These are phyloP conservation scores for Hirsutella rhossiliensis DNA, from an alignment of 2,329 filamentous ascomycete species.

Conservation along the genomic window DNA sequence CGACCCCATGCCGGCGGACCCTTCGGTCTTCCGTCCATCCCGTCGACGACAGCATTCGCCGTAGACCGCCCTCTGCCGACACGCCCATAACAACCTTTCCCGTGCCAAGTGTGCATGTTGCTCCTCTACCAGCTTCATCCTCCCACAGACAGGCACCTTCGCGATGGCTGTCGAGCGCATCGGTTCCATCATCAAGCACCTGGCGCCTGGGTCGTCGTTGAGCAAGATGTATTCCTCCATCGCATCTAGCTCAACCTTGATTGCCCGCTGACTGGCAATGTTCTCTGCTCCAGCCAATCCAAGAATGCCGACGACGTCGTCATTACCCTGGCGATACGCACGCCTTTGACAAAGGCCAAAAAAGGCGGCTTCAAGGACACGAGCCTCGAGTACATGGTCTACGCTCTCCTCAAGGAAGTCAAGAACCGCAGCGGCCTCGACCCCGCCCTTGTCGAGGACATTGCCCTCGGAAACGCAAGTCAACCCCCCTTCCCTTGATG, in stretches of 20 bases:
- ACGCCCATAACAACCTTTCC: neutral
- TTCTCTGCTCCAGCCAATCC: slow-evolving; percentile 48
- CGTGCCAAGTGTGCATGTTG: neutral
- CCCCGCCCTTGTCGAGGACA: slow-evolving; percentile 73
- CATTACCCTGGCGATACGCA: slow-evolving; percentile 84
- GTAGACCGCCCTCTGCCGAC: neutral
- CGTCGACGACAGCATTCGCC: slow-evolving; percentile 6
- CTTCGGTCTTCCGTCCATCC: slow-evolving; percentile 5
- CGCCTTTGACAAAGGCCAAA: slow-evolving; percentile 73
- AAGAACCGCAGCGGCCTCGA: slow-evolving; percentile 63
- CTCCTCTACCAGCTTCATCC: neutral
- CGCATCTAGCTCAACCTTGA: neutral
- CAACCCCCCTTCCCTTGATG: neutral
- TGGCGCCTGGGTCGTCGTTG: slow-evolving; percentile 61
- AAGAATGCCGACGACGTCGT: slow-evolving; percentile 96
- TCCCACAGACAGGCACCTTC: neutral
- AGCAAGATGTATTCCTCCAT: slow-evolving; percentile 56
- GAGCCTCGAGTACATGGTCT: slow-evolving; percentile 73
- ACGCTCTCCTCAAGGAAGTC: slow-evolving; percentile 69
- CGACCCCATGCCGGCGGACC: slow-evolving; percentile 12
- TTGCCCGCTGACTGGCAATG: neutral
- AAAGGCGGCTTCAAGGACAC: slow-evolving; percentile 97
- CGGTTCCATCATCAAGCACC: slow-evolving; percentile 75
- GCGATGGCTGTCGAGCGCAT: slow-evolving; percentile 77
- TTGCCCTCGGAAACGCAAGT: slow-evolving; percentile 78